Evolutionary conservation across 768 basidiomycete genomes (phyloP).

Genomic region (Hygrophorus russula): DNA sequence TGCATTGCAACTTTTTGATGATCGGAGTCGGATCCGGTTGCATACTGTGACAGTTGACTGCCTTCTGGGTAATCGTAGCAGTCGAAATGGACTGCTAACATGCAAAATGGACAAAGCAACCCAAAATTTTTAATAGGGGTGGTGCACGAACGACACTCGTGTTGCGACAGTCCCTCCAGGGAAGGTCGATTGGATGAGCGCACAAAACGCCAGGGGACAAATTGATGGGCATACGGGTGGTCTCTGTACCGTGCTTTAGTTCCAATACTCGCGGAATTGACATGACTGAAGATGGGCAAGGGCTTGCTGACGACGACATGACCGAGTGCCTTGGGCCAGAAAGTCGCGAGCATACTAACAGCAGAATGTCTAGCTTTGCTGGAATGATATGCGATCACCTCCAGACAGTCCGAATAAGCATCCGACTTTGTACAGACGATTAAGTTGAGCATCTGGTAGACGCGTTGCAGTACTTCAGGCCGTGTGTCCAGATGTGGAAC

Average conservation of each 20-base stretch:
- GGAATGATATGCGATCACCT: constrained; percentile 59
- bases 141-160: constrained; percentile 47
- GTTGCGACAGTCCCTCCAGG: constrained; percentile 23
- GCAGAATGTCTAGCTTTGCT: constrained; percentile 43
- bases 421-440: constrained; percentile 54
- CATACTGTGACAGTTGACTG: constrained; percentile 44
- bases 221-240: constrained; percentile 47
- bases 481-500: constrained; percentile 15
- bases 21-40: constrained; percentile 28
- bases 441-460: constrained; percentile 42
- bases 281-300: constrained; percentile 27
- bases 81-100: constrained; percentile 61
- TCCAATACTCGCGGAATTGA: constrained; percentile 9
- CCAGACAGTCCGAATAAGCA: constrained; percentile 58
- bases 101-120: constrained; percentile 60
- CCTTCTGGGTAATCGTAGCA: constrained; percentile 70
- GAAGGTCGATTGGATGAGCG: constrained; percentile 12
- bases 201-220: constrained; percentile 54
- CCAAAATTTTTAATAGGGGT: constrained; percentile 53
- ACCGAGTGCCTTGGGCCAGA: constrained; percentile 63
- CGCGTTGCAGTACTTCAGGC: constrained; percentile 30
- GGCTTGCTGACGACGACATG: constrained; percentile 52
- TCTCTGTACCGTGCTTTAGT: constrained; percentile 11
- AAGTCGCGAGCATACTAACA: constrained; percentile 39
- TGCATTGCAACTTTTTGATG: constrained; percentile 50